Base-by-base conservation (phyloP, 1,284 basidiomycete genomes). In the Coriolopsis trogii region DNA sequence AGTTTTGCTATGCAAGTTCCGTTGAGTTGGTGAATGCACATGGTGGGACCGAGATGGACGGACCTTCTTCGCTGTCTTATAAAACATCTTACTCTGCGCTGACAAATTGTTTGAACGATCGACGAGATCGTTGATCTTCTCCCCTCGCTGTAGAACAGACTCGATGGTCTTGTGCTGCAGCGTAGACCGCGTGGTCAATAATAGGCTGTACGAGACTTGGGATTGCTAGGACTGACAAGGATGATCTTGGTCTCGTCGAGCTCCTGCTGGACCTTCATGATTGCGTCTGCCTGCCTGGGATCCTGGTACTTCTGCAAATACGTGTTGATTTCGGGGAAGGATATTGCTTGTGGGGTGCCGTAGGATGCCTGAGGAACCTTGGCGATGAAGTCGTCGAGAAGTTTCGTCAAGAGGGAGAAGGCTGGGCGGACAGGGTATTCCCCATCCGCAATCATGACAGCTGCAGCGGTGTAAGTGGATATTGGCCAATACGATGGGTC, bases 211-310 rank as follows among this genome's bases (percentile, higher is more conserved):
- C 3, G 7, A 18, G n/a, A 24, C n/a, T n/a, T n/a, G n/a, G 36
- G 1, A 39, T 23, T 10, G 20, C 7, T 21, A 26, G 3, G 34
- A 59, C 88, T 57, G 61, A 95, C 93, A 70, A 98, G 74, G 30
- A 99, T 87, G 62, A 99, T 96, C 87, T 99, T 99, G 7, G 97
- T 99, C 78, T 99, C 97, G 68, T 99, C 97, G 41, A 99, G 73
- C 69, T 99, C 97, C 69, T 95, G 90, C 72, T 99, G 97, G 15
- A 99, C 97, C 64, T 90, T 87, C 95, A 99, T 96, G 67, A 99
- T 98, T 16, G 93, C 90, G 75, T 99, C 97, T 4, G 97, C 97
- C 75, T 99, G 95, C 58, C 89, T 84, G 7, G 97, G 97, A 72
- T 99, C 97, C 75, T 99, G 97, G 73, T 98, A 99, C 73, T 96